Conservation (phyloP, 495 filamentous ascomycete genomes). For the Chaetomium cochliodes region DNA sequence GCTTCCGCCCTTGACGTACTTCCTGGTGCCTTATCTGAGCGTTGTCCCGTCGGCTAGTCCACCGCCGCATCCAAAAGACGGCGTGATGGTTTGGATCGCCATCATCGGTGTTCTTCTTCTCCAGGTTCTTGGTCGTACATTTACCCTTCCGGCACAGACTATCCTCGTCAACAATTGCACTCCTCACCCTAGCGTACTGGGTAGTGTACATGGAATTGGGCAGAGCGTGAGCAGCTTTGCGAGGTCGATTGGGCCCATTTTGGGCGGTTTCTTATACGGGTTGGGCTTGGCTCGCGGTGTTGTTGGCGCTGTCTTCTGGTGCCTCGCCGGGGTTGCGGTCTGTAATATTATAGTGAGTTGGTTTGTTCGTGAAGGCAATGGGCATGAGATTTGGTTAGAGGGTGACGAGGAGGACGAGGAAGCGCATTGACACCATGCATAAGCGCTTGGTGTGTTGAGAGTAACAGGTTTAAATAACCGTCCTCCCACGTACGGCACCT, state of each 20-base stretch:
- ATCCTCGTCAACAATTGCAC: conserved; percentile 84
- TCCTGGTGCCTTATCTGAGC: conserved; percentile 68
- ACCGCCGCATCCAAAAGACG: conserved; percentile 63
- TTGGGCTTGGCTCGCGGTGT: conserved; percentile 65
- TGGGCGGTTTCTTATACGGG: conserved; percentile 71
- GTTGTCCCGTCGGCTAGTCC: conserved; percentile 61
- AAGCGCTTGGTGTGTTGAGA: neutral
- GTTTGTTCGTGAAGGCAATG: conserved; percentile 70
- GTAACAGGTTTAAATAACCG: neutral
- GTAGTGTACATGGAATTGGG: conserved; percentile 78
- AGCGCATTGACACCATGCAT: neutral
- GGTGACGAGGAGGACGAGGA: conserved; percentile 59
- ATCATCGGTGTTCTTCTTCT: conserved; percentile 67
- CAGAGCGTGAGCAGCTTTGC: conserved; percentile 70
- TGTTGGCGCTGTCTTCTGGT: conserved; percentile 79
- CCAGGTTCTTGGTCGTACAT: conserved; percentile 77
- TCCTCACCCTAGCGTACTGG: conserved; percentile 76
- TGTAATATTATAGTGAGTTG: conserved; percentile 60
- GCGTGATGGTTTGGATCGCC: conserved; percentile 63
- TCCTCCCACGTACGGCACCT: too few species aligned
- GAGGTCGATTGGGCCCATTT: conserved; percentile 71
- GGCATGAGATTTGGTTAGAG: conserved; percentile 67
- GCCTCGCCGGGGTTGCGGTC: conserved; percentile 60
- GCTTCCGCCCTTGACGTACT: conserved; percentile 73
- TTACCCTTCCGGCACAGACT: conserved; percentile 71